phyloP scores from a whole-genome alignment of 2,329 filamentous ascomycete genomes.

The Colletotrichum liriopes region DNA sequence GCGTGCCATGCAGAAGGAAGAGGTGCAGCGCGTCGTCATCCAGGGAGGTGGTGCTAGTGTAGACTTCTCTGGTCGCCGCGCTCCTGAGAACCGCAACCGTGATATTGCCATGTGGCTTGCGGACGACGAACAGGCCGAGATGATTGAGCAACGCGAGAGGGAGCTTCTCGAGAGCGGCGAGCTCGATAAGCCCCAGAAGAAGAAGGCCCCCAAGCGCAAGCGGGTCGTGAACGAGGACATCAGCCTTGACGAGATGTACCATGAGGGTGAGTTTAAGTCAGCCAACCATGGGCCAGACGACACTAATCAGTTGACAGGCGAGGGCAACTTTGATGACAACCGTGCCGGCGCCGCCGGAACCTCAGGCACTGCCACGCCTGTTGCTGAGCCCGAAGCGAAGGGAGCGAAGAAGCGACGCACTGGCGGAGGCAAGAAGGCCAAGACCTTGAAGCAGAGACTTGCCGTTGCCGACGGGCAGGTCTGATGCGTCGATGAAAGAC shows the following conservation, averaged over 20 bases:
- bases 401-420: conserved; percentile 67
- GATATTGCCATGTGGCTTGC: conserved; percentile 99
- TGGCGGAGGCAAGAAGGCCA: conserved; percentile 72
- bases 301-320: conserved; percentile 72
- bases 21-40: conserved; percentile 97
- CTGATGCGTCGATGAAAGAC: conserved; percentile 10
- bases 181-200: conserved; percentile 70
- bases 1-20: conserved; percentile 96
- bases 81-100: conserved; percentile 92
- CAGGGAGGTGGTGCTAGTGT: conserved; percentile 91
- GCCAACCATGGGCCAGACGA: background rate
- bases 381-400: conserved; percentile 66
- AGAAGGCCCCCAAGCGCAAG: conserved; percentile 71
- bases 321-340: conserved; percentile 97
- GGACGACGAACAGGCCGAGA: conserved; percentile 94
- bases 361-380: conserved; percentile 88
- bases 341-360: conserved; percentile 54
- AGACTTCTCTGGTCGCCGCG: conserved; percentile 94
- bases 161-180: conserved; percentile 84
- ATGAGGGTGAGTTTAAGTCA: conserved; percentile 84
- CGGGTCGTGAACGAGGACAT: conserved; percentile 64
- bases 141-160: conserved; percentile 93
- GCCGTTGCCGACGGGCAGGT: conserved; percentile 76
- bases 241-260: conserved; percentile 97
- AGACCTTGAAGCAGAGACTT: conserved; percentile 78